phyloP scores from a whole-genome alignment of 1,284 basidiomycete genomes.

The Ceratobasidium sp. region DNA sequence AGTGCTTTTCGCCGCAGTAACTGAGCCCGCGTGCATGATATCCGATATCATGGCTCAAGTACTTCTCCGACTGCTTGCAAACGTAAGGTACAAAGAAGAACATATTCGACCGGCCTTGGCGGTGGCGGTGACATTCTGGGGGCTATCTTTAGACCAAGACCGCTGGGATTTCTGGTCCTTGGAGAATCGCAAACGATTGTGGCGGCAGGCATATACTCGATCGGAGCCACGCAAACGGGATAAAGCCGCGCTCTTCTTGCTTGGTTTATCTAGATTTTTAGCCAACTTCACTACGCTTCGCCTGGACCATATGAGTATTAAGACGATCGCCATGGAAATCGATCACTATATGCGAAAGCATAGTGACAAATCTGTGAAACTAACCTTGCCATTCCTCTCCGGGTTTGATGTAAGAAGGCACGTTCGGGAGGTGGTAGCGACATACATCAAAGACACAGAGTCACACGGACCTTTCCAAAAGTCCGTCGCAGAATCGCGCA shows the following conservation, averaged over 20 bases:
- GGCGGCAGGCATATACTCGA: neutral
- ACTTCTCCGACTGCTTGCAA: neutral
- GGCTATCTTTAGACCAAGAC: conserved; percentile 2
- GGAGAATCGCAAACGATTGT: neutral
- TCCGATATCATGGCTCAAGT: neutral
- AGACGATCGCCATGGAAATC: conserved; percentile 14
- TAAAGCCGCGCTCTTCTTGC: neutral
- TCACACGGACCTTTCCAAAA: conserved; percentile 2
- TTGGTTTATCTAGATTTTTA: conserved; percentile 14
- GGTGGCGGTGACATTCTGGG: conserved; percentile 10
- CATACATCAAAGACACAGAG: conserved; percentile 4
- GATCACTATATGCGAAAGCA: conserved; percentile 4
- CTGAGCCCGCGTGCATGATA: neutral
- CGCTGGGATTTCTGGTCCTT: conserved; percentile 20
- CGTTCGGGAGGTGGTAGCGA: conserved; percentile 7
- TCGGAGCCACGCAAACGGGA: neutral
- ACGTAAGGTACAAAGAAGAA: neutral
- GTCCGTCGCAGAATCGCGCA: conserved; percentile 4
- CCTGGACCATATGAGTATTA: conserved; percentile 18
- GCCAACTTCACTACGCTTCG: neutral
- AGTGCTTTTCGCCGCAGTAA: neutral
- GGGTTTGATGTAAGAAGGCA: conserved; percentile 27
- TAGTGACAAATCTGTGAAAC: neutral
- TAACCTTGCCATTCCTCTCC: neutral
- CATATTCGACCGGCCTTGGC: neutral